Evolutionary conservation across 768 basidiomycete species (phyloP), one percentile per base, ranked within the genome.

Genomic region (Filobasidium floriforme): DNA sequence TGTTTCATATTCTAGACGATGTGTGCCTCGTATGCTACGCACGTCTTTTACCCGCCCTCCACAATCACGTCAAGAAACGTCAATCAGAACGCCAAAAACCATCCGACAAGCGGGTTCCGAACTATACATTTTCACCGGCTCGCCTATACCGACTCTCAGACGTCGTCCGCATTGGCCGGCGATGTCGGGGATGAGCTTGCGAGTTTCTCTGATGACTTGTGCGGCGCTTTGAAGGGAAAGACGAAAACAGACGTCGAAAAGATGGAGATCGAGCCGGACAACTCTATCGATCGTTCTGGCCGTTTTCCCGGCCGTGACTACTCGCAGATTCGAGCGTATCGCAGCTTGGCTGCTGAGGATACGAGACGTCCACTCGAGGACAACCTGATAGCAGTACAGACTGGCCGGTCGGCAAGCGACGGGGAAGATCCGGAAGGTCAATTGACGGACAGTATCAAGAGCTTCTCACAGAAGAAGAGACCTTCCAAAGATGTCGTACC

Each of bases 141-240:
- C 24, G 54, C 54, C 4, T 57, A 57, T 57, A 57, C 54, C 3
- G 54, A 57, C 6, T 57, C 54, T 24, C 54, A 57, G 29, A 19
- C 46, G 5, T 51, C 46, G 19, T 19, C 46, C 12, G 22, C 54
- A 5, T 24, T 24, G 7, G 54, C 7, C 7, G 2, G 46, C 12
- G 46, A 49, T 49, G 46, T 22, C 46, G 18, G 15, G 12, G 15
- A 15, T 49, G 15, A 49, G 18, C 46, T 22, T 49, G 46, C 46
- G 32, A 37, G 32, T 9, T 37, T 37, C 32, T 37, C 32, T 37
- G 32, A 37, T 37, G 32, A 37, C 3, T 3, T 3, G 9, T 9
- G 3, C 46, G 6, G 12, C 46, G 5, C 19, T 51, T 4, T 12
- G 12, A 12, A 6, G 19, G 18, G 46, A 12, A 24, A 19, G 19